Conservation (phyloP, 768 basidiomycete genomes). For the Rhizopogon salebrosus region DNA sequence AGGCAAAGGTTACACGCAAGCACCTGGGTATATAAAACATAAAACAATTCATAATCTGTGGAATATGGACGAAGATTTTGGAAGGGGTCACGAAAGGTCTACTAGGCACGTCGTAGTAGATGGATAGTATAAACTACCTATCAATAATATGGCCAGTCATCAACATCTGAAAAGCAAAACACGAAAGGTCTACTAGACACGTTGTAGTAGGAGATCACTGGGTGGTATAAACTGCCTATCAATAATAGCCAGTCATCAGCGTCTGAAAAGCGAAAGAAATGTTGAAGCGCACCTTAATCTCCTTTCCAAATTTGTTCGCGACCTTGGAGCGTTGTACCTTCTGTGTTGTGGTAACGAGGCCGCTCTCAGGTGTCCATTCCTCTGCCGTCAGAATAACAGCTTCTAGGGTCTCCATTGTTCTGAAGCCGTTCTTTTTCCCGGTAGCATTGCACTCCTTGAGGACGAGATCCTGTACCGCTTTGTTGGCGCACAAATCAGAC, state of each 20-base stretch:
- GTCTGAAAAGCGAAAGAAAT: neutral
- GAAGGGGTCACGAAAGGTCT: too few relatives aligned
- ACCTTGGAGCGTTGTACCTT: conserved; percentile 81
- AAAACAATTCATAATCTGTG: too few relatives aligned
- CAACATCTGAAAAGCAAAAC: too few relatives aligned
- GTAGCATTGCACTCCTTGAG: conserved; percentile 71
- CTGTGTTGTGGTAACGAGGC: conserved; percentile 86
- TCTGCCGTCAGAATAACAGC: conserved; percentile 74
- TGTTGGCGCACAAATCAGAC: conserved; percentile 49
- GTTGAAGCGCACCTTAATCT: conserved; percentile 53
- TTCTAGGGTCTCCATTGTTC: conserved; percentile 70
- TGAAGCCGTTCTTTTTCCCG: conserved; percentile 86
- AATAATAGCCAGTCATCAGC: neutral
- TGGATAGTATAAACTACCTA: too few relatives aligned
- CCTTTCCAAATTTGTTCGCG: conserved; percentile 52
- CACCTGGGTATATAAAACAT: too few relatives aligned
- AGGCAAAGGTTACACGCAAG: too few relatives aligned
- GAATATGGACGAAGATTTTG: too few relatives aligned
- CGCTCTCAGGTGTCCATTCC: conserved; percentile 91
- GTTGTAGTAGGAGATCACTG: neutral
- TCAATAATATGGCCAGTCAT: too few relatives aligned
- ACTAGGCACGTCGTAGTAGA: too few relatives aligned
- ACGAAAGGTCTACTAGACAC: too few relatives aligned
- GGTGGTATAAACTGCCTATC: neutral
- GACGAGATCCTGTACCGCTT: conserved; percentile 53